Conservation (phyloP, 2,329 filamentous ascomycete genomes). For the Lasiodiplodia sp. region DNA sequence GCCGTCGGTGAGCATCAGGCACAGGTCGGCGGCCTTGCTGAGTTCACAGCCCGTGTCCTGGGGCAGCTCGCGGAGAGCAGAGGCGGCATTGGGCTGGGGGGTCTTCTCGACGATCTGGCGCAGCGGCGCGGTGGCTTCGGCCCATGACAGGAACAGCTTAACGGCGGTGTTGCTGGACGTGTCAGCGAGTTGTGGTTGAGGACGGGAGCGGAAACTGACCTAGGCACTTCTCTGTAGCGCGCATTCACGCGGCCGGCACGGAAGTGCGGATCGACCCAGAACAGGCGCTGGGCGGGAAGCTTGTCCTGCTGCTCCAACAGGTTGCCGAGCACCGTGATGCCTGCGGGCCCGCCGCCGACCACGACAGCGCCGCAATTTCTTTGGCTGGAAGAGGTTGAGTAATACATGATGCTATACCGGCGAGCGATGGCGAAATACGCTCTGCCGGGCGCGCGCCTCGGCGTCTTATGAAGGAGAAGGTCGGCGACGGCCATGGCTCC, state of each 20-base stretch:
- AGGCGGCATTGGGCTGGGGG: conserved; percentile 62
- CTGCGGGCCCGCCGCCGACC: conserved; percentile 65
- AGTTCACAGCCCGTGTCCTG: conserved; percentile 66
- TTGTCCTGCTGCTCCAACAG: conserved; percentile 60
- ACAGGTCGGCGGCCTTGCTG: conserved; percentile 65
- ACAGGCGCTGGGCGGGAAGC: conserved; percentile 52
- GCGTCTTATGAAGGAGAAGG: conserved; percentile 24
- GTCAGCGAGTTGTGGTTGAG: conserved; percentile 13
- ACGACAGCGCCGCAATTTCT: conserved; percentile 61
- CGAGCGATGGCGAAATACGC: conserved; percentile 23
- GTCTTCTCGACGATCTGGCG: conserved; percentile 57
- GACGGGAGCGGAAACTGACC: conserved; percentile 40
- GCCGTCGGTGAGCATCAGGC: conserved; percentile 56
- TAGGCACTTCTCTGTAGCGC: conserved; percentile 68
- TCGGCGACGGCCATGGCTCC: conserved; percentile 14
- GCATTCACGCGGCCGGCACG: conserved; percentile 46
- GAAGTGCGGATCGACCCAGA: conserved; percentile 68
- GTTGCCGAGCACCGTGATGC: conserved; percentile 68
- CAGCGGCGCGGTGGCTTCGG: conserved; percentile 62
- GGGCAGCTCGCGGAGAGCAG: conserved; percentile 60
- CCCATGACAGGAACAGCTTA: conserved; percentile 65
- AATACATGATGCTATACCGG: conserved; percentile 21
- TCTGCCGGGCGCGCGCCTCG: conserved; percentile 16
- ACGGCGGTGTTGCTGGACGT: conserved; percentile 66
- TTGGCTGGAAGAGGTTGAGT: conserved; percentile 19